Percentiles rank a stretch among this genome's conserved stretches.
Evolutionary conservation across 345 rosid species (phyloP).

Genomic region (Salix purpurea): DNA sequence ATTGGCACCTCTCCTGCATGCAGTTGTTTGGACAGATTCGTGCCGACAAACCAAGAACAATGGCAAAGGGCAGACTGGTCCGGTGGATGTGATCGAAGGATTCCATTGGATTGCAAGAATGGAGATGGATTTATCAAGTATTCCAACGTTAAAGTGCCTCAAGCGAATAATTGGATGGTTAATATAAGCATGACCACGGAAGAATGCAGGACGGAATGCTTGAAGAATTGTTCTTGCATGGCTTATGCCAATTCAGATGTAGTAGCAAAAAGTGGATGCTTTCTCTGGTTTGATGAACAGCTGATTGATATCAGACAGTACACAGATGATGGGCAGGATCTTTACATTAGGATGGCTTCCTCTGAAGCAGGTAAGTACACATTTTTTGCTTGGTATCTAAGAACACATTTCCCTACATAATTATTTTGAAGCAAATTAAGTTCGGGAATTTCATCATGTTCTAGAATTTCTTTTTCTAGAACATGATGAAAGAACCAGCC

Average conservation of each 20-base stretch:
- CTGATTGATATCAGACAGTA: background rate
- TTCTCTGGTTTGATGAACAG: constrained; percentile 1
- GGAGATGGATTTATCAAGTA: constrained; percentile 8
- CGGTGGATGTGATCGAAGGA: background rate
- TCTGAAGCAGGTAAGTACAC: background rate
- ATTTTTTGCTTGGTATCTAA: background rate
- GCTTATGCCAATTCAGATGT: constrained; percentile 3
- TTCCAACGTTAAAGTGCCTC: constrained; percentile 5
- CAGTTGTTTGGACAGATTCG: constrained; percentile 1
- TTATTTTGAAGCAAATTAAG: too few relatives aligned
- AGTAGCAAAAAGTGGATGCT: background rate
- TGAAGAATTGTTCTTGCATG: constrained; percentile 8
- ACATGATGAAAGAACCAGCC: background rate
- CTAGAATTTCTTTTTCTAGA: background rate
- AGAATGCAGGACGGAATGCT: background rate
- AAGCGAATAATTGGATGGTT: background rate
- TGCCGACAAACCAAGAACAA: background rate
- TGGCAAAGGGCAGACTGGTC: constrained; percentile 7
- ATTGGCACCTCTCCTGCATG: background rate
- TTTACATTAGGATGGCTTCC: constrained; percentile 2
- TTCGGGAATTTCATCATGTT: background rate
- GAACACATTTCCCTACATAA: background rate
- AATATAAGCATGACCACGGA: background rate
- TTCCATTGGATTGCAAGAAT: background rate
- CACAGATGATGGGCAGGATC: background rate